These are phyloP conservation scores for Debaryomyces prosopidis DNA, from an alignment of 805 yeast species.

Conservation along the genomic window DNA sequence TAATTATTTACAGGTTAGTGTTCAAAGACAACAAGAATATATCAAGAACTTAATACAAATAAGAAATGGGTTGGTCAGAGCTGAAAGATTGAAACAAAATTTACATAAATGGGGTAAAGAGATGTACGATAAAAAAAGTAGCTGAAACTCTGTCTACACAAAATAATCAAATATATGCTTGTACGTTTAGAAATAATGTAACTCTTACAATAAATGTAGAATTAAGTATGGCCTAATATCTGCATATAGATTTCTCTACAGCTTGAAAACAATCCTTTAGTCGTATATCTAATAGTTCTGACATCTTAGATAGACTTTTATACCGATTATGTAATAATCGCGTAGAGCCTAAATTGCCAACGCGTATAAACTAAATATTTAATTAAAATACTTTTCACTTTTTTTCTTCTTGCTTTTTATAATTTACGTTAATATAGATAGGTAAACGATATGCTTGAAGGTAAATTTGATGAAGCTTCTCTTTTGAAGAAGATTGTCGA, in stretches of 20 bases:
- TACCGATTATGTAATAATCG: background rate
- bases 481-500: conserved; percentile 90
- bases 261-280: too few species aligned
- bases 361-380: background rate
- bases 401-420: background rate
- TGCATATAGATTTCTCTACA: too few species aligned
- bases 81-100: conserved; percentile 70
- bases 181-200: too few species aligned
- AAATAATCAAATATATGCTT: background rate
- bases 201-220: too few species aligned
- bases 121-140: conserved; percentile 52
- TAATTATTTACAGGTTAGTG: conserved; percentile 44
- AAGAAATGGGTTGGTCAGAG: conserved; percentile 73
- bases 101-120: conserved; percentile 85
- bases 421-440: background rate
- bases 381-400: background rate
- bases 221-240: too few species aligned
- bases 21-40: conserved; percentile 69
- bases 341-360: background rate
- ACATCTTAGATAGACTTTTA: too few species aligned
- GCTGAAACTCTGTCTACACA: background rate
- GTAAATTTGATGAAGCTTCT: conserved; percentile 91
- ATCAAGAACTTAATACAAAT: conserved; percentile 74
- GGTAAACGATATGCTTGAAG: conserved; percentile 76
- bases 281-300: too few species aligned